Percentiles rank a stretch among this genome's conserved stretches.
Conservation (phyloP, 2,329 filamentous ascomycete genomes). For the Nigrograna mackinnonii region DNA sequence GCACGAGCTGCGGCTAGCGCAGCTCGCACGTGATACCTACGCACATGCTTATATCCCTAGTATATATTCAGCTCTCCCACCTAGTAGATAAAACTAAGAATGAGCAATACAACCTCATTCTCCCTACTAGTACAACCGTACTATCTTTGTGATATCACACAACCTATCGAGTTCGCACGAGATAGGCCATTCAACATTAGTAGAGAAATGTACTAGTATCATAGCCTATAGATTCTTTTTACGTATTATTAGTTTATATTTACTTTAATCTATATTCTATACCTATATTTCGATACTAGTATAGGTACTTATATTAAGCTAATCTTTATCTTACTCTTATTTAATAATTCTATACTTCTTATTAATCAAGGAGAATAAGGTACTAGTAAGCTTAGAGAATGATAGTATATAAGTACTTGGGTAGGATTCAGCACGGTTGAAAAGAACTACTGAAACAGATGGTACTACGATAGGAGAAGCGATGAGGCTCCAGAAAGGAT, state of each 20-base stretch:
- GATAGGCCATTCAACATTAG: too few relatives aligned
- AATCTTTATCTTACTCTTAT: slow-evolving; percentile 15
- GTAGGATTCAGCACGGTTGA: slow-evolving; percentile 51
- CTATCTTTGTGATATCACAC: too few relatives aligned
- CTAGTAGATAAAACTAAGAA: too few relatives aligned
- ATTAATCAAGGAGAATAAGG: slow-evolving; percentile 50
- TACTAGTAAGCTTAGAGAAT: slow-evolving; percentile 55
- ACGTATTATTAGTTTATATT: background rate
- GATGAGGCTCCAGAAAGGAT: slow-evolving; percentile 57
- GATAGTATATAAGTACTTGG: slow-evolving; percentile 50
- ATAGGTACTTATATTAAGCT: slow-evolving; percentile 24
- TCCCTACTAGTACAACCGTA: too few relatives aligned
- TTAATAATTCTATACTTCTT: slow-evolving; percentile 20
- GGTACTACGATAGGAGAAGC: slow-evolving; percentile 55
- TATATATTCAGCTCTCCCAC: too few relatives aligned
- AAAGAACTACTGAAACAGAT: slow-evolving; percentile 56
- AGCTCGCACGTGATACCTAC: too few relatives aligned
- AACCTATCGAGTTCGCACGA: too few relatives aligned
- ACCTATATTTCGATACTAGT: slow-evolving; percentile 22
- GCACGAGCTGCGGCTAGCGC: too few relatives aligned
- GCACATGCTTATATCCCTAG: too few relatives aligned
- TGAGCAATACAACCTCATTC: too few relatives aligned
- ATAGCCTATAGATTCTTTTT: background rate
- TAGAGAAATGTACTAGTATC: background rate
- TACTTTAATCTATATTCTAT: background rate